phyloP scores from a whole-genome alignment of 352 stramenopile species.

The Saprolegnia diclina region DNA sequence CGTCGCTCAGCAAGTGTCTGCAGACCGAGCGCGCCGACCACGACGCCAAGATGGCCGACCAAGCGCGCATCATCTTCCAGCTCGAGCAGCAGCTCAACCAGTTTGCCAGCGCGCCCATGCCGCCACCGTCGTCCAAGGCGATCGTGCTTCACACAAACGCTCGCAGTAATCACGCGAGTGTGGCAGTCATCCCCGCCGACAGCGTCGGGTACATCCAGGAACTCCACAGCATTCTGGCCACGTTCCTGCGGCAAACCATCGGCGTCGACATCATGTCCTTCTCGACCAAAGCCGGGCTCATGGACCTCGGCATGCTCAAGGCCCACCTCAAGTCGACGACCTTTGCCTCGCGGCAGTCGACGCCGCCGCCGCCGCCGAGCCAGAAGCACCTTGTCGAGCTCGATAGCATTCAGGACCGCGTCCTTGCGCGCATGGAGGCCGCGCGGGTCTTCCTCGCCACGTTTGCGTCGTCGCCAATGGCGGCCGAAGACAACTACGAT shows the following conservation, averaged over 20 bases:
- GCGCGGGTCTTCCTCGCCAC: constrained; percentile 5
- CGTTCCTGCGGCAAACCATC: background rate
- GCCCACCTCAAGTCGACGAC: background rate
- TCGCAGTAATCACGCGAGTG: background rate
- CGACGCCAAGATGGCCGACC: background rate
- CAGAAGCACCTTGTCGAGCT: background rate
- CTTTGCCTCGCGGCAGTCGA: background rate
- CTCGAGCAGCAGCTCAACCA: constrained; percentile 12
- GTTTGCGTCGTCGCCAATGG: background rate
- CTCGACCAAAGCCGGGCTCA: background rate
- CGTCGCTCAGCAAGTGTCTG: background rate
- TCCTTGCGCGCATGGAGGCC: constrained; percentile 8
- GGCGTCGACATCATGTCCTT: background rate
- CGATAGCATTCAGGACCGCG: constrained; percentile 11
- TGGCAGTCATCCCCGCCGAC: background rate
- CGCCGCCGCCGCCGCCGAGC: background rate
- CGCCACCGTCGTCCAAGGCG: background rate
- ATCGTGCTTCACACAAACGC: background rate
- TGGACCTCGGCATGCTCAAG: constrained; percentile 9
- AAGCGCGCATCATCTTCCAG: background rate
- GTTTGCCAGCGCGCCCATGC: background rate
- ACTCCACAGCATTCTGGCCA: background rate
- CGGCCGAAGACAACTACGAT: background rate
- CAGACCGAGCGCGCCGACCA: background rate
- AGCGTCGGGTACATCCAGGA: background rate